Evolutionary conservation across 2,329 filamentous ascomycete species (phyloP), one percentile per base, ranked within the genome.

Genomic region (Drechslerella coelobrocha): DNA sequence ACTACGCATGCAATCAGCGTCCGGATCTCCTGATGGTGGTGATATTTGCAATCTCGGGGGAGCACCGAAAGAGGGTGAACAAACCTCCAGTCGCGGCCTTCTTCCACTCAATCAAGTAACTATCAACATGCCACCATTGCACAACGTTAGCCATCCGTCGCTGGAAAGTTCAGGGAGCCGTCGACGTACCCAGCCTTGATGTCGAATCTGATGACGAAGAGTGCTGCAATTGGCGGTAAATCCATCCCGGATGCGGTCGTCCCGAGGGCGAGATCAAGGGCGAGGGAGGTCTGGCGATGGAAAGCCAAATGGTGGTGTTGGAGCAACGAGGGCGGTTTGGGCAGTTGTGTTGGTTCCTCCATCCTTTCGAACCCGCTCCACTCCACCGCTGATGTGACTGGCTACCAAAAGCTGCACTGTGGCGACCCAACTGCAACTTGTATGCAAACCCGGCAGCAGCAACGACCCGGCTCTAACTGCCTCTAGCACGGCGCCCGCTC

Each of bases 201-300:
- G 80, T 96, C 92, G 81, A 96, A 96, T 77, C 90, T 87, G 79
- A 96, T 93, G 73, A 96, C 84, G 79, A 96, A 96, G 34, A 95
- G 84, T 29, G 91, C 91, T 39, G 89, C 88, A 76, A 93, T 86
- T 57, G 84, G 83, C 52, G 85, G 85, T 8, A 84, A 79, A 73
- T 85, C 84, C 43, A 68, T 71, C 19, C 69, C 55, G 24, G 61
- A 61, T 29, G 65, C 60, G 52, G 51, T 68, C 29, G 65, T 59
- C 45, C 62, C 63, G 59, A 69, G 62, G 43, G 66, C 57, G 61
- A 74, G 74, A 47, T 75, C 73, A 50, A 75, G 57, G 23, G 72
- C 66, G 19, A 74, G 72, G 14, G 68, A 72, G 56, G 68, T 66
- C 43, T 63, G 66, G 53, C 59, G 66, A 63, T 63, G 66, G 34